Conservation (phyloP, 1,284 basidiomycete species). For the Trametes hirsuta region DNA sequence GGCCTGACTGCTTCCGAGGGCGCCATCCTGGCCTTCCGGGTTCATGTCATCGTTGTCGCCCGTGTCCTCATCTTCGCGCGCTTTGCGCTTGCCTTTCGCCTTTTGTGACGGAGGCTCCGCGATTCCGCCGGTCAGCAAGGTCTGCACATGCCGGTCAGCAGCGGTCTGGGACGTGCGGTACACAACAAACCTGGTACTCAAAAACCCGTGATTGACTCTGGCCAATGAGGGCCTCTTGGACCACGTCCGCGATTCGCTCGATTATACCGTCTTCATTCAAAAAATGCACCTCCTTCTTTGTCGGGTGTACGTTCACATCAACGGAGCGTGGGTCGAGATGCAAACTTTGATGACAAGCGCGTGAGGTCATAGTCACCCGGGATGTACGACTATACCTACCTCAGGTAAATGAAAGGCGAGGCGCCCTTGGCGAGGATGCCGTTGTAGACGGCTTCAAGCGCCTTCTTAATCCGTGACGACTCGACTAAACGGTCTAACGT, state of each 20-base stretch:
- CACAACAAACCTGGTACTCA: conserved; percentile 74
- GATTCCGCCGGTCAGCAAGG: conserved; percentile 60
- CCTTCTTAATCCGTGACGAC: conserved; percentile 84
- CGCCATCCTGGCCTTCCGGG: not conserved
- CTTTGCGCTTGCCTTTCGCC: conserved; percentile 46
- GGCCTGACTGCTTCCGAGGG: not conserved
- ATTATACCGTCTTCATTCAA: conserved; percentile 91
- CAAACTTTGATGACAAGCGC: conserved; percentile 50
- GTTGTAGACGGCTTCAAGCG: conserved; percentile 87
- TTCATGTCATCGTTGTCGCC: conserved; percentile 22
- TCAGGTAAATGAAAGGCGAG: conserved; percentile 91
- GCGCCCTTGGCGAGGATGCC: conserved; percentile 90
- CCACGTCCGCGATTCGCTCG: conserved; percentile 74
- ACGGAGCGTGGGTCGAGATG: conserved; percentile 86
- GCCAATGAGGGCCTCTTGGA: conserved; percentile 70
- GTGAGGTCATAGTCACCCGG: not conserved
- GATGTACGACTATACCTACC: conserved; percentile 49
- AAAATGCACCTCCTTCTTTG: conserved; percentile 97
- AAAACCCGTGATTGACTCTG: conserved; percentile 76
- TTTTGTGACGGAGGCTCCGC: conserved; percentile 46
- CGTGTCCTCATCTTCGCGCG: conserved; percentile 40
- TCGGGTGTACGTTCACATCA: conserved; percentile 98
- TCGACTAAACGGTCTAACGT: conserved; percentile 89
- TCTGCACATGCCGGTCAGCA: conserved; percentile 42
- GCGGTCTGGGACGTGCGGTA: not conserved